Base-by-base conservation (phyloP, 176 grass and related monocot species). In the Juncus effusus region DNA sequence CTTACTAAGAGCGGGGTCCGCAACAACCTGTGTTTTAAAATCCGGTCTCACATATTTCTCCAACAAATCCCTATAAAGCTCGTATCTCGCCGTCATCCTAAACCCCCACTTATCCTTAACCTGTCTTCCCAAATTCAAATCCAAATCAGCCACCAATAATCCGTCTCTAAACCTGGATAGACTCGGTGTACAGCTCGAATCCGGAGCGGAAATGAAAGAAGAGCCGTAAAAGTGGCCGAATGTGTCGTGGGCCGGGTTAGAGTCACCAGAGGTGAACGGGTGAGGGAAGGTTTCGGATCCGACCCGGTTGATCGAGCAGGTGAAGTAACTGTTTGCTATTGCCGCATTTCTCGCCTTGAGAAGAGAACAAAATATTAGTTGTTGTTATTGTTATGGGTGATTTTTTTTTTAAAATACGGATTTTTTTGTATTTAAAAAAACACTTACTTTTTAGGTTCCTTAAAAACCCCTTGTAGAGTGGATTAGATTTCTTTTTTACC, bases 71-170 rank as follows among this genome's bases (percentile, higher is more conserved):
- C 63, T 80, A 76, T 99, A 99, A 36, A 81, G 73, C 40, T 90
- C 94, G 71, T 99, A 93, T 10, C 89, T 88, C 45, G 89, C 86
- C 13, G 95, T 94, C 95, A 99, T 94, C 58, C 95, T 81, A 79
- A 99, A 93, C 9, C 75, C 85, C 89, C 95, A 99, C 69, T 99
- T 99, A 71, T 99, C 95, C 75, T 94, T 99, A 40, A 99, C 80
- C 76, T 99, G 95, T 19, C 89, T 81, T 45, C 95, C 93, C 50
- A 99, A 59, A 79, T 99, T 99, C 64, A 99, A 83, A 74, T 99
- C 81, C 86, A 99, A 85, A 80, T 99, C 94, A 16, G 89, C 80
- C 66, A 93, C 77, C 78, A 93, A 77, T 74, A 93, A 65, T 49
- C 94, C 94, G 83, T 93, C 94, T 60, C 76, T 73, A 37, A 84